These are phyloP conservation scores for Tricladium varicosporioides DNA, from an alignment of 2,329 filamentous ascomycete species.

Conservation along the genomic window DNA sequence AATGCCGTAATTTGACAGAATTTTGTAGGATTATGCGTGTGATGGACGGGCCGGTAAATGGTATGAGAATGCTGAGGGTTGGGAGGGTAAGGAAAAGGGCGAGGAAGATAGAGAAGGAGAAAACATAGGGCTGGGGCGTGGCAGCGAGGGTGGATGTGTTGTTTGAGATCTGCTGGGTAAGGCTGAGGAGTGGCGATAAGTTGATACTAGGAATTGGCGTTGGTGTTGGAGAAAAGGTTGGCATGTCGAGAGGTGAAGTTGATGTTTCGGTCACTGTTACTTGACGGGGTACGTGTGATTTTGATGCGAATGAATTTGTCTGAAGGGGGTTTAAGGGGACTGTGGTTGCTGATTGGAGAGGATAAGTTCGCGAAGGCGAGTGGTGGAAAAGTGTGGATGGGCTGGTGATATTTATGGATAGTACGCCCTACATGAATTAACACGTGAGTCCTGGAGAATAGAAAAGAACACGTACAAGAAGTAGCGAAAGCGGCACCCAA, in stretches of 20 bases:
- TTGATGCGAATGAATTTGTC: not conserved
- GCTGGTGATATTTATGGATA: conserved; percentile 11
- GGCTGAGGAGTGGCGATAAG: not conserved
- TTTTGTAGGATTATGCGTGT: not conserved
- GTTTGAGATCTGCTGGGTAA: not conserved
- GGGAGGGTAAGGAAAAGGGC: not conserved
- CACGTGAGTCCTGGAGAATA: not conserved
- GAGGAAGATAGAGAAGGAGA: conserved; percentile 8
- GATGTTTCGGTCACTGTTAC: not conserved
- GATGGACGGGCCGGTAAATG: not conserved
- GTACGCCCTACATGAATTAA: conserved; percentile 12
- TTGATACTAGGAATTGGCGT: not conserved
- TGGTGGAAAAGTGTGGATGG: conserved; percentile 1
- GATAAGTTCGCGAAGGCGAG: not conserved
- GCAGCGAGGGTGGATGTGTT: not conserved
- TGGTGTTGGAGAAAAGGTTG: not conserved
- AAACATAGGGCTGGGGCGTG: not conserved
- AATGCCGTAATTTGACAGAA: not conserved
- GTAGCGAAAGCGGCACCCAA: conserved; percentile 10
- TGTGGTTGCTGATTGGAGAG: not conserved
- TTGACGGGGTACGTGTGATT: not conserved
- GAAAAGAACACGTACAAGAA: conserved; percentile 8
- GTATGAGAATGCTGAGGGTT: not conserved
- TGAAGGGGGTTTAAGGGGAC: not conserved
- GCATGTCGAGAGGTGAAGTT: not conserved